Conservation (phyloP, 108 stramenopile genomes). For the Skeletonema marinoi region DNA sequence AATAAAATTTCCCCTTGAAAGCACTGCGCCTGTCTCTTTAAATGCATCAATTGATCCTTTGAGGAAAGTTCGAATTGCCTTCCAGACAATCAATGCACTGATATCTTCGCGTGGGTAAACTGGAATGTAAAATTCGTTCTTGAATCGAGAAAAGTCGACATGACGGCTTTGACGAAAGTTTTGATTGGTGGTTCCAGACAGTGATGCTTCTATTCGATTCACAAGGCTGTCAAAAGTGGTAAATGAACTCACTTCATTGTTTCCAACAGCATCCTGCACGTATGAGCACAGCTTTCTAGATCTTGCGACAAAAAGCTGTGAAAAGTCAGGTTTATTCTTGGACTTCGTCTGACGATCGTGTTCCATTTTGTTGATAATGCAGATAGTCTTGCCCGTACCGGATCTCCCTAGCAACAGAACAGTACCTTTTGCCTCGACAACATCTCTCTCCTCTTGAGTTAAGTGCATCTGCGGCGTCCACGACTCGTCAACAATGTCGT, state of each 20-base stretch:
- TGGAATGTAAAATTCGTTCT: constrained; percentile 21
- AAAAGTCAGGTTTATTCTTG: constrained; percentile 10
- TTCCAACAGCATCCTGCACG: constrained; percentile 41
- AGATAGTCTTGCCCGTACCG: constrained; percentile 67
- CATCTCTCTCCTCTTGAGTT: constrained; percentile 44
- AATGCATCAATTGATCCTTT: constrained; percentile 71
- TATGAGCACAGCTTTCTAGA: constrained; percentile 50
- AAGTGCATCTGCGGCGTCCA: constrained; percentile 55
- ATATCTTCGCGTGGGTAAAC: constrained; percentile 12
- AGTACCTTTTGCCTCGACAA: constrained; percentile 54
- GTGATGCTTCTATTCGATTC: constrained; percentile 16
- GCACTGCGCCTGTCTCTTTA: constrained; percentile 5
- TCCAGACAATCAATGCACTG: constrained; percentile 58
- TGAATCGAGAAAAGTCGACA: constrained; percentile 49
- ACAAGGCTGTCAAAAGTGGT: constrained; percentile 41
- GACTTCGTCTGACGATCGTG: constrained; percentile 39
- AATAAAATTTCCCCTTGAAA: constrained; percentile 52
- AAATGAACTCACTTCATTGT: constrained; percentile 13
- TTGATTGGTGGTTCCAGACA: background rate
- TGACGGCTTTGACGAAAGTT: constrained; percentile 7
- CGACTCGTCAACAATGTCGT: constrained; percentile 8
- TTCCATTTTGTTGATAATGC: constrained; percentile 57
- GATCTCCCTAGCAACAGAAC: constrained; percentile 55
- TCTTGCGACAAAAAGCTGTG: constrained; percentile 59
- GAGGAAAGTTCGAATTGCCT: constrained; percentile 58